Conservation (phyloP, 208 protist genomes). For the Leishmania amazonensis region DNA sequence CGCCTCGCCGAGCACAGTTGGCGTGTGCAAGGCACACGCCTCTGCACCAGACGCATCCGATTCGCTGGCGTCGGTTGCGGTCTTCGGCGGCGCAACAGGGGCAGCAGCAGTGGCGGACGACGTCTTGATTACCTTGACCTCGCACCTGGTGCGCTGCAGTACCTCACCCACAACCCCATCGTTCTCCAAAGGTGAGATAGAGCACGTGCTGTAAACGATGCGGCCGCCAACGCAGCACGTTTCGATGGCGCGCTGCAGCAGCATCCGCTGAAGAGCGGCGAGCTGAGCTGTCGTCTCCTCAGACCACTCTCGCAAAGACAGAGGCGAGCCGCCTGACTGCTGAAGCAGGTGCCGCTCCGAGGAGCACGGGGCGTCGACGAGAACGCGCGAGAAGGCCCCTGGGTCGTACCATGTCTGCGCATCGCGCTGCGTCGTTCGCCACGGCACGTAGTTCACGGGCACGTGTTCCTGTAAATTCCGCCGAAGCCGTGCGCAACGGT, state of each 20-base stretch:
- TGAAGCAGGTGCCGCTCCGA: conserved; percentile 93
- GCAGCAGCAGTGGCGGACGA: neutral
- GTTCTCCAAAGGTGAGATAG: conserved; percentile 88
- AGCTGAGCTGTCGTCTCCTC: conserved; percentile 39
- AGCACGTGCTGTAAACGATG: conserved; percentile 94
- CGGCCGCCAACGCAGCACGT: conserved; percentile 70
- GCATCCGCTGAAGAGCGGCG: conserved; percentile 52
- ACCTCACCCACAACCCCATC: conserved; percentile 79
- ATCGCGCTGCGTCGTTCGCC: conserved; percentile 68
- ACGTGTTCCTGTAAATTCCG: conserved; percentile 77
- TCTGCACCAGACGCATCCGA: neutral
- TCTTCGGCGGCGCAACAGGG: neutral
- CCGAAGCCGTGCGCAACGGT: conserved; percentile 70
- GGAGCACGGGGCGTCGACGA: conserved; percentile 93
- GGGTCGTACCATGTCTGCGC: conserved; percentile 73
- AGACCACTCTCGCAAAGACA: conserved; percentile 55
- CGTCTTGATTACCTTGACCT: conserved; percentile 44
- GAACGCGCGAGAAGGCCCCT: conserved; percentile 69
- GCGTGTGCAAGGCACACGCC: conserved; percentile 1
- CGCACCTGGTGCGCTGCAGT: conserved; percentile 61
- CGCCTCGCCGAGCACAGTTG: conserved; percentile 51
- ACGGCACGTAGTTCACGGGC: conserved; percentile 62
- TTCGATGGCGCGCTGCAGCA: conserved; percentile 82
- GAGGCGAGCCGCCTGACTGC: conserved; percentile 38
- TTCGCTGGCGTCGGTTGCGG: neutral